phyloP scores from a whole-genome alignment of 257 asterid species.

The Solanum chilense region DNA sequence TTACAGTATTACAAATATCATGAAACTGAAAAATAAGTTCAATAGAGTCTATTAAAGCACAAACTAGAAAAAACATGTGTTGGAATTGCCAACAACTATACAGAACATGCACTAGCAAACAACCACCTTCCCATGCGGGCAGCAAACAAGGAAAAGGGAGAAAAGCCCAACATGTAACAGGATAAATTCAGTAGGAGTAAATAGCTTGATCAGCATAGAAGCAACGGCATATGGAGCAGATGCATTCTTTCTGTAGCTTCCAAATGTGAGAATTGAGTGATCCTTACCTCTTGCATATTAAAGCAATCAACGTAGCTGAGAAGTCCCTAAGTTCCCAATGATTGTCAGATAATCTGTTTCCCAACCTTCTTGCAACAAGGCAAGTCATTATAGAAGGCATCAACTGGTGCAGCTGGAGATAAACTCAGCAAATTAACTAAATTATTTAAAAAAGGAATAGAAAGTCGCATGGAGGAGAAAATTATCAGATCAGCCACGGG shows the following conservation, averaged over 20 bases:
- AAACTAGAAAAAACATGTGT: background rate
- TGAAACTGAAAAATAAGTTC: background rate
- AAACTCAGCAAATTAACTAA: background rate
- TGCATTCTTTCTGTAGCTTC: background rate
- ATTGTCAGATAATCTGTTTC: constrained; percentile 63
- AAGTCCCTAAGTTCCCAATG: constrained; percentile 90
- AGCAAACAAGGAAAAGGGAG: background rate
- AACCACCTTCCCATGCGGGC: background rate
- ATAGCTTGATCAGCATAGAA: background rate
- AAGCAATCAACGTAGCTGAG: constrained; percentile 71
- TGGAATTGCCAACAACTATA: background rate
- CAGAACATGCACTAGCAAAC: background rate
- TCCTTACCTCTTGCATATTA: constrained; percentile 77
- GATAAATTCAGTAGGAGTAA: background rate
- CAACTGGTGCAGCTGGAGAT: constrained; percentile 74
- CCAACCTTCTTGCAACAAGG: constrained; percentile 81
- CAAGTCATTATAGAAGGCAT: constrained; percentile 97
- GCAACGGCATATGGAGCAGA: background rate
- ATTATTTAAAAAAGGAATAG: background rate
- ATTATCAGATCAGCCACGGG: background rate
- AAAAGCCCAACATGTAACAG: background rate
- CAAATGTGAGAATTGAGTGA: background rate
- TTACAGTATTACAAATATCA: background rate
- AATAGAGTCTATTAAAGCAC: background rate
- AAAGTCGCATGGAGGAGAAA: background rate